Conservation (phyloP, 2,329 filamentous ascomycete species). For the Colletotrichum sidae region DNA sequence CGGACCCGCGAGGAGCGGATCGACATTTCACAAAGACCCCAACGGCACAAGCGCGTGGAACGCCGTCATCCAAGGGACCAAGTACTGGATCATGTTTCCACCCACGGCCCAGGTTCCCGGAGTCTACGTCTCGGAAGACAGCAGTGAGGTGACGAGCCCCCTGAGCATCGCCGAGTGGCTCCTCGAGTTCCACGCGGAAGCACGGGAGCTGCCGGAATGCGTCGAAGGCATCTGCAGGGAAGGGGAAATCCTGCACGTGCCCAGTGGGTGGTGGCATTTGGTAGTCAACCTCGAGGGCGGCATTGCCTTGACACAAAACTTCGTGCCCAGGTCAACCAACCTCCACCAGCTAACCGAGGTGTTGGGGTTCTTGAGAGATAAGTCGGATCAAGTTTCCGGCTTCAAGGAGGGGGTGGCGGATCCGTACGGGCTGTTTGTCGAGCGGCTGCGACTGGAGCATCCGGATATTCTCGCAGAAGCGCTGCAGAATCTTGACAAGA, state of each 20-base stretch:
- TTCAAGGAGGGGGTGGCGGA: slow-evolving; percentile 79
- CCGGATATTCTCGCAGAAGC: slow-evolving; percentile 77
- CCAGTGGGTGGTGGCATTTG: slow-evolving; percentile 96
- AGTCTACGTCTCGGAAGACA: slow-evolving; percentile 89
- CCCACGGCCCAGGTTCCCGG: slow-evolving; percentile 83
- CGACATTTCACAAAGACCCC: slow-evolving; percentile 91
- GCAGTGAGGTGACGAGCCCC: slow-evolving; percentile 92
- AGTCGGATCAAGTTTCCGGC: slow-evolving; percentile 87
- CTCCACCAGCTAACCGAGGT: slow-evolving; percentile 76
- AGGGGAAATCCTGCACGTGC: slow-evolving; percentile 92
- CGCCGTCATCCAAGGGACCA: slow-evolving; percentile 86
- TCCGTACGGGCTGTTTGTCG: slow-evolving; percentile 80
- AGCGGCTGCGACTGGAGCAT: slow-evolving; percentile 71
- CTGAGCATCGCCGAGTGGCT: slow-evolving; percentile 98
- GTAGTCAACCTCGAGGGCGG: slow-evolving; percentile 89
- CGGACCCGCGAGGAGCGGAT: slow-evolving; percentile 87
- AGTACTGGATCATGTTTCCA: slow-evolving; percentile 99
- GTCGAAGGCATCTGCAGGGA: slow-evolving; percentile 85
- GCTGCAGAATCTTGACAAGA: slow-evolving; percentile 72
- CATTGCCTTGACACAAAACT: slow-evolving; percentile 95
- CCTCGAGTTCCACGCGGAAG: slow-evolving; percentile 87
- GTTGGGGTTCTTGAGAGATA: slow-evolving; percentile 83
- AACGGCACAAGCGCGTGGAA: slow-evolving; percentile 90
- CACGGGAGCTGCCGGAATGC: slow-evolving; percentile 80
- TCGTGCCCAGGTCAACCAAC: slow-evolving; percentile 76